A percentile compares a stretch with the other conserved stretches of the same genome.
phyloP scores from a whole-genome alignment of 2,329 filamentous ascomycete species.

The Pseudomassariella vexata region DNA sequence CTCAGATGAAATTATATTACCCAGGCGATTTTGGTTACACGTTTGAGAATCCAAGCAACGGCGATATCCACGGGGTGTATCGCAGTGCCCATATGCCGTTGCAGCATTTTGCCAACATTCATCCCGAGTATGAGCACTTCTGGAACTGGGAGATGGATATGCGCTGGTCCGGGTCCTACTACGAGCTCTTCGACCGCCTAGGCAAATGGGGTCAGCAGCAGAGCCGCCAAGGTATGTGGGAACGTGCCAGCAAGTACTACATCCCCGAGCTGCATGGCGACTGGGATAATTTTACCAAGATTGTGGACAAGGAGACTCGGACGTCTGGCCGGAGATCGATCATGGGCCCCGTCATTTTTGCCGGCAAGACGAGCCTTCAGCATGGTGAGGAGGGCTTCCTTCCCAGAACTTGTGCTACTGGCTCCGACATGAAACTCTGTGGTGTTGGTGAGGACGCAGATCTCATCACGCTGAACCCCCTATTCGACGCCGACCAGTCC shows the following conservation, averaged over 20 bases:
- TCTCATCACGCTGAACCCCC: conserved; percentile 70
- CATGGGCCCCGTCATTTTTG: conserved; percentile 60
- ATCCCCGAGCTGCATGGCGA: conserved; percentile 63
- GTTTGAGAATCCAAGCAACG: conserved; percentile 51
- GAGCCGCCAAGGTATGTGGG: conserved; percentile 69
- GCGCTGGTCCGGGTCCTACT: conserved; percentile 59
- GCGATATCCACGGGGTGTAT: conserved; percentile 63
- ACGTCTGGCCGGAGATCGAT: conserved; percentile 48
- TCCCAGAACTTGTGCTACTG: conserved; percentile 48
- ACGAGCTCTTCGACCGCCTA: conserved; percentile 68
- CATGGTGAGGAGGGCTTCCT: conserved; percentile 50
- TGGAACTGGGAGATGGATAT: conserved; percentile 71
- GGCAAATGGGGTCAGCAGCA: conserved; percentile 62
- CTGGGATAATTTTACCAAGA: conserved; percentile 66
- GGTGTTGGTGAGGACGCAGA: conserved; percentile 69
- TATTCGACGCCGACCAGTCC: conserved; percentile 66
- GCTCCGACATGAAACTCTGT: conserved; percentile 46
- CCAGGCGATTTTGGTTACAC: conserved; percentile 63
- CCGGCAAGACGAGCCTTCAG: conserved; percentile 39
- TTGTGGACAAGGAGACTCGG: conserved; percentile 57
- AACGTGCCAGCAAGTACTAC: conserved; percentile 71
- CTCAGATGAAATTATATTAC: conserved; percentile 78
- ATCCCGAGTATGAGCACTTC: conserved; percentile 60
- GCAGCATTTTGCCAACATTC: conserved; percentile 57
- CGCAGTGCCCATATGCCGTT: conserved; percentile 58